Conservation (phyloP, 495 filamentous ascomycete species). For the Lichina pygmaea region DNA sequence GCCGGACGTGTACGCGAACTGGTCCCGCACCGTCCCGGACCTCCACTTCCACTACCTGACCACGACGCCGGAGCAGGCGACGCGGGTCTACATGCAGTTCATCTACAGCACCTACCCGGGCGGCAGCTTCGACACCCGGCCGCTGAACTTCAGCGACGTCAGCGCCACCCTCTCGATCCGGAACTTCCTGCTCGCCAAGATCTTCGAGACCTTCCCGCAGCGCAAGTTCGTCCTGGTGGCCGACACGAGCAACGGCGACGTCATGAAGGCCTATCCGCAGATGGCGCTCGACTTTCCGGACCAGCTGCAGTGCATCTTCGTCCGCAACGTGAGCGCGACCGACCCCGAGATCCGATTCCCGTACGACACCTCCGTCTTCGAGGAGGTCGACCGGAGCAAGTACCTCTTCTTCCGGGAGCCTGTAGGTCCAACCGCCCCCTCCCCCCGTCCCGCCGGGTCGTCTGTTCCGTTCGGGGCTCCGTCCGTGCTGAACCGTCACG, state of each 20-base stretch:
- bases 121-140: conserved; percentile 47
- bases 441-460: not conserved
- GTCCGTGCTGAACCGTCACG: not conserved
- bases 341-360: conserved; percentile 35
- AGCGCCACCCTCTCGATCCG: conserved; percentile 43
- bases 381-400: conserved; percentile 26
- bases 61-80: conserved; percentile 57
- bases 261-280: conserved; percentile 47
- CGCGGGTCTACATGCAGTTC: conserved; percentile 56
- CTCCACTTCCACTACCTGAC: conserved; percentile 68
- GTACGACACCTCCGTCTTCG: conserved; percentile 47
- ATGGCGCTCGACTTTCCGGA: conserved; percentile 34
- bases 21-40: conserved; percentile 28
- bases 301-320: conserved; percentile 53
- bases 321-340: conserved; percentile 46
- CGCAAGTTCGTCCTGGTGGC: conserved; percentile 52
- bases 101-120: conserved; percentile 47
- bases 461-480: not conserved
- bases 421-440: conserved; percentile 2
- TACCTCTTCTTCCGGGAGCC: conserved; percentile 61
- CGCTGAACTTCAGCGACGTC: conserved; percentile 54
- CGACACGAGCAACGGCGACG: conserved; percentile 53
- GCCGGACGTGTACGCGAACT: conserved; percentile 45
- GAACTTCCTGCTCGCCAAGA: conserved; percentile 32
- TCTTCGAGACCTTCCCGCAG: conserved; percentile 48